Conservation (phyloP, 2,329 filamentous ascomycete genomes). For the Golovinomyces cichoracearum region DNA sequence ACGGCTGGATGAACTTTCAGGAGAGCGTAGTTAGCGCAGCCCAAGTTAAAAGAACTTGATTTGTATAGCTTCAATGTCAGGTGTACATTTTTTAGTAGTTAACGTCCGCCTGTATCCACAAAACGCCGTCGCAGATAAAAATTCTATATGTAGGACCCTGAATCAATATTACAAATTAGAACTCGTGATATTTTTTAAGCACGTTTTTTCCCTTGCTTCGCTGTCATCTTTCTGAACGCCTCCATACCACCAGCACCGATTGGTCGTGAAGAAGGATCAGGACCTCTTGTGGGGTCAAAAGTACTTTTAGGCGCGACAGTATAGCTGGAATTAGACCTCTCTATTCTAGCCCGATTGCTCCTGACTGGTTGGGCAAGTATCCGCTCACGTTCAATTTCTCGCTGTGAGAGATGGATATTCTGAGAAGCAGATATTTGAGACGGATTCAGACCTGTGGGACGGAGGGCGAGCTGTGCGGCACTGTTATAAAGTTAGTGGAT, state of each 20-base stretch:
- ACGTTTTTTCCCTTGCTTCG: constrained; percentile 30
- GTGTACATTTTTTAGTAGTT: too few relatives aligned
- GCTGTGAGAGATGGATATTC: constrained; percentile 9
- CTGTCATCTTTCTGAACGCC: constrained; percentile 39
- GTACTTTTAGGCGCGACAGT: constrained; percentile 25
- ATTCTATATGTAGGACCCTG: too few relatives aligned
- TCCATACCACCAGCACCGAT: constrained; percentile 37
- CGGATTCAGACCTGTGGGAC: constrained; percentile 12
- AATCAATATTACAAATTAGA: too few relatives aligned
- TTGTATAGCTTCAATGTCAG: too few relatives aligned
- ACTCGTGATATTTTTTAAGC: too few relatives aligned
- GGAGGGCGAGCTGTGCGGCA: constrained; percentile 15
- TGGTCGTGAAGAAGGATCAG: constrained; percentile 26
- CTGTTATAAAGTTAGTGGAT: constrained; percentile 7
- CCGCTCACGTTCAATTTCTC: constrained; percentile 26
- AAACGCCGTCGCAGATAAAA: too few relatives aligned
- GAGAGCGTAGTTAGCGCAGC: too few relatives aligned
- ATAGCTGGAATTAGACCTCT: constrained; percentile 15
- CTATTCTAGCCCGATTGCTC: constrained; percentile 28
- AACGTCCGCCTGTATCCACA: too few relatives aligned
- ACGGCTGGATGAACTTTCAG: too few relatives aligned
- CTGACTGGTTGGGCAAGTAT: constrained; percentile 28
- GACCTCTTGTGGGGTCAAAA: constrained; percentile 25
- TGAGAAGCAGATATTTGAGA: constrained; percentile 12
- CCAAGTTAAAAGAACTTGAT: too few relatives aligned